phyloP scores from a whole-genome alignment of 1,284 basidiomycete genomes.

The Peniophora sp. region DNA sequence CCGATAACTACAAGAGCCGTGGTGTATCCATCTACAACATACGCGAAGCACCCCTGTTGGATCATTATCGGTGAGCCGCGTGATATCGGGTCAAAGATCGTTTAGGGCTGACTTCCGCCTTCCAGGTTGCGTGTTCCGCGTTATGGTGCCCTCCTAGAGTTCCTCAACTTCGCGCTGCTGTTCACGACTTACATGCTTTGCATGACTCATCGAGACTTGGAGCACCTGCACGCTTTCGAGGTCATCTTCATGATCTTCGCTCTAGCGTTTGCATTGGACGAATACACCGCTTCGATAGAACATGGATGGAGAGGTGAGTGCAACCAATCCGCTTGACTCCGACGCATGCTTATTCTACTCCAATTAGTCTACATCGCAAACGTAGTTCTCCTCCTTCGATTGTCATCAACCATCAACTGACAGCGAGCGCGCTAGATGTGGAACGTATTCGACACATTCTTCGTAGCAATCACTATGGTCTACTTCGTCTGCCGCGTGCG shows the following conservation, averaged over 20 bases:
- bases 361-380: background rate
- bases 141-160: conserved; percentile 75
- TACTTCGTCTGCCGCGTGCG: conserved; percentile 44
- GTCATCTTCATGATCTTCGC: conserved; percentile 68
- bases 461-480: conserved; percentile 63
- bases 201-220: conserved; percentile 47
- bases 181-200: conserved; percentile 68
- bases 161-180: conserved; percentile 65
- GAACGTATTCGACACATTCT: conserved; percentile 82
- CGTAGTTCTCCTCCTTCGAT: background rate
- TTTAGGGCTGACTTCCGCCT: background rate
- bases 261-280: conserved; percentile 70
- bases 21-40: conserved; percentile 72
- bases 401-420: background rate
- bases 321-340: conserved; percentile 73
- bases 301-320: conserved; percentile 79
- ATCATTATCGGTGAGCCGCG: conserved; percentile 62
- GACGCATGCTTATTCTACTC: conserved; percentile 29
- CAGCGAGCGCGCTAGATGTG: conserved; percentile 75
- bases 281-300: conserved; percentile 74
- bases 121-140: conserved; percentile 70
- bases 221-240: conserved; percentile 54
- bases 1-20: conserved; percentile 80
- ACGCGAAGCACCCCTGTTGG: conserved; percentile 67
- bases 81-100: too few species aligned